Evolutionary conservation across 805 yeast genomes (phyloP).

Genomic region (Candida parachauliodes): DNA sequence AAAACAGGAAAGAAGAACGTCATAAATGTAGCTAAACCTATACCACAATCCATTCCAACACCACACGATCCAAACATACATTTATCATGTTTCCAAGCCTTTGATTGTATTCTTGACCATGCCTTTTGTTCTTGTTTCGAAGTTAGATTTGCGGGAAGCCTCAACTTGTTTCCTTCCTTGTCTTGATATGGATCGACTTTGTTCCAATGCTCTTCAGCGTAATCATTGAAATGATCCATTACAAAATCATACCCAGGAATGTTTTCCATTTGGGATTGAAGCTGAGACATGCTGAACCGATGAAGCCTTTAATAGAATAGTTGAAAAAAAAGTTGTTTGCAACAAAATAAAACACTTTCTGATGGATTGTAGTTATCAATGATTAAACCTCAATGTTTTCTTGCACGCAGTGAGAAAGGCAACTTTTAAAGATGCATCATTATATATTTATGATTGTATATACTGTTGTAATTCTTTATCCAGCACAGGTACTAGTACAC

Average conservation of each 20-base stretch:
- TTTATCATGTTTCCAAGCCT: constrained; percentile 86
- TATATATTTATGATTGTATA: not conserved
- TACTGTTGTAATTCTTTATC: constrained; percentile 22
- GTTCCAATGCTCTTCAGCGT: constrained; percentile 62
- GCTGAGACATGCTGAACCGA: constrained; percentile 15
- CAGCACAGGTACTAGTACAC: constrained; percentile 53
- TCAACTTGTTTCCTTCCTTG: constrained; percentile 55
- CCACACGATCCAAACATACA: constrained; percentile 76
- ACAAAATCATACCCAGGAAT: constrained; percentile 58
- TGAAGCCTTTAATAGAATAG: not conserved
- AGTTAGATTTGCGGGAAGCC: constrained; percentile 52
- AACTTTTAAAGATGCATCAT: not conserved
- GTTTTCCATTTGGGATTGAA: constrained; percentile 25
- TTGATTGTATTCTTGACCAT: constrained; percentile 70
- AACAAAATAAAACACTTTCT: not conserved
- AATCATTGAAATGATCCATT: constrained; percentile 59
- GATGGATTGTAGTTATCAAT: not conserved
- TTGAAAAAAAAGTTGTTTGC: not conserved
- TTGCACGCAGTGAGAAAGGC: too few relatives aligned
- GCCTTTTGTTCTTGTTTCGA: constrained; percentile 53
- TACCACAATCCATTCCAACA: constrained; percentile 63
- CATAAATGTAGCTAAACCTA: constrained; percentile 75
- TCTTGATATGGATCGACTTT: constrained; percentile 67
- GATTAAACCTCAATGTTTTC: too few relatives aligned
- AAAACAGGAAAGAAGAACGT: constrained; percentile 66